Evolutionary conservation across 2,329 filamentous ascomycete species (phyloP).

Genomic region (Penicillium polonicum): DNA sequence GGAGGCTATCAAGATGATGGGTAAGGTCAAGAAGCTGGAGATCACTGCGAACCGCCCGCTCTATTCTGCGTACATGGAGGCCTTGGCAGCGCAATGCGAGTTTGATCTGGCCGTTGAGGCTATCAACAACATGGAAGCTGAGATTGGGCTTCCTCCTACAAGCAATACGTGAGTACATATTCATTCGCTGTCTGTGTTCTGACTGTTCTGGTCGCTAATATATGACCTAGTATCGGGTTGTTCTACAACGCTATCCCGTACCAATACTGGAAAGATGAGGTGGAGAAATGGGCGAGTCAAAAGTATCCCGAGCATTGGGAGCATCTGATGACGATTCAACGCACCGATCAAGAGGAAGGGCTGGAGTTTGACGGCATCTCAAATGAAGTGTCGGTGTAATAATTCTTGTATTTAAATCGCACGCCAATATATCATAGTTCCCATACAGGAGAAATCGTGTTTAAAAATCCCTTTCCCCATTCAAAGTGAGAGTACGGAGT

Average conservation of each 20-base stretch:
- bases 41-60: conserved; percentile 72
- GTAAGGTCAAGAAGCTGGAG: conserved; percentile 66
- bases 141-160: conserved; percentile 67
- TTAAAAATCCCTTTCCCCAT: background rate
- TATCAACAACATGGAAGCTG: conserved; percentile 65
- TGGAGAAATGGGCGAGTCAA: conserved; percentile 71
- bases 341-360: conserved; percentile 37
- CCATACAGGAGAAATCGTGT: too few species aligned
- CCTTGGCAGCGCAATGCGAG: conserved; percentile 70
- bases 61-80: conserved; percentile 74
- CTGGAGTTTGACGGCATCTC: conserved; percentile 31
- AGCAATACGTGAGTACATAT: conserved; percentile 63
- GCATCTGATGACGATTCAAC: conserved; percentile 54
- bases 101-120: conserved; percentile 66
- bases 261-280: conserved; percentile 63
- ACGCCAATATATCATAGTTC: background rate
- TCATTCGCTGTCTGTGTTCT: background rate
- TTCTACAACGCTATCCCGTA: conserved; percentile 72
- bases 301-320: conserved; percentile 69
- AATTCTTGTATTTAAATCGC: conserved; percentile 1
- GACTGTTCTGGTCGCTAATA: conserved; percentile 10
- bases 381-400: conserved; percentile 27
- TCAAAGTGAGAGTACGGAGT: too few species aligned
- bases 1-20: conserved; percentile 54
- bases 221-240: conserved; percentile 61